These are phyloP conservation scores for Alternaria ethzedia DNA, from an alignment of 2,329 filamentous ascomycete genomes.

Conservation along the genomic window DNA sequence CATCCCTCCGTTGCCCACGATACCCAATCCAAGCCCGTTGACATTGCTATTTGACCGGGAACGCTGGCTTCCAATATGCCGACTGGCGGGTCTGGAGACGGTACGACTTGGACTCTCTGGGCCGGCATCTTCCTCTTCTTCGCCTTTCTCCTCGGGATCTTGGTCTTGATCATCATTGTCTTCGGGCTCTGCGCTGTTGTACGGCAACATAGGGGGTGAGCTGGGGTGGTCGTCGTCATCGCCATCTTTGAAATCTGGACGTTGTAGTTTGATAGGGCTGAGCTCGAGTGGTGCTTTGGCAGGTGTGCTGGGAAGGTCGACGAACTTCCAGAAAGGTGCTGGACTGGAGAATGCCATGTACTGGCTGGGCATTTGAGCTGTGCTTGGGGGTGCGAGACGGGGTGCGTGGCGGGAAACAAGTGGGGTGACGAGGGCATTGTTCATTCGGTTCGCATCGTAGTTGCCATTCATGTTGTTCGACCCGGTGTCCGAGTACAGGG, in stretches of 20 bases:
- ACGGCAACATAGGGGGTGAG: slow-evolving; percentile 41
- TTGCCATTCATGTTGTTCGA: slow-evolving; percentile 38
- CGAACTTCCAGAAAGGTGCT: slow-evolving; percentile 88
- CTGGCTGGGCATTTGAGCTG: slow-evolving; percentile 79
- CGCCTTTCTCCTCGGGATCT: slow-evolving; percentile 37
- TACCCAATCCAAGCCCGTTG: slow-evolving; percentile 30
- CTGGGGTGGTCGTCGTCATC: slow-evolving; percentile 43
- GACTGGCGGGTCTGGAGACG: slow-evolving; percentile 44
- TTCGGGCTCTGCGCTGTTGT: slow-evolving; percentile 35
- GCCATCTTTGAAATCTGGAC: slow-evolving; percentile 38
- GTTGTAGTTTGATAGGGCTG: slow-evolving; percentile 46
- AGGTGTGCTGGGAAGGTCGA: slow-evolving; percentile 77
- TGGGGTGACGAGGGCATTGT: slow-evolving; percentile 63
- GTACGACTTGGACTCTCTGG: slow-evolving; percentile 45
- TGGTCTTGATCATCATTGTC: slow-evolving; percentile 42
- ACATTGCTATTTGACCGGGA: slow-evolving; percentile 42
- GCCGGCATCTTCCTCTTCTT: slow-evolving; percentile 43
- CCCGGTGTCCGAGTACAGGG: slow-evolving; percentile 44
- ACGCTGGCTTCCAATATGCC: slow-evolving; percentile 34
- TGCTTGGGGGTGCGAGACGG: slow-evolving; percentile 78
- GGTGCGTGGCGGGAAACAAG: slow-evolving; percentile 76
- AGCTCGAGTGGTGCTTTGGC: slow-evolving; percentile 51
- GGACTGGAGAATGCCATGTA: slow-evolving; percentile 87
- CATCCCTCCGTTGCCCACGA: slow-evolving; percentile 37
- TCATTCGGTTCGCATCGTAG: slow-evolving; percentile 35